phyloP scores from a whole-genome alignment of 2,329 filamentous ascomycete species.

The Colletotrichum salicis region DNA sequence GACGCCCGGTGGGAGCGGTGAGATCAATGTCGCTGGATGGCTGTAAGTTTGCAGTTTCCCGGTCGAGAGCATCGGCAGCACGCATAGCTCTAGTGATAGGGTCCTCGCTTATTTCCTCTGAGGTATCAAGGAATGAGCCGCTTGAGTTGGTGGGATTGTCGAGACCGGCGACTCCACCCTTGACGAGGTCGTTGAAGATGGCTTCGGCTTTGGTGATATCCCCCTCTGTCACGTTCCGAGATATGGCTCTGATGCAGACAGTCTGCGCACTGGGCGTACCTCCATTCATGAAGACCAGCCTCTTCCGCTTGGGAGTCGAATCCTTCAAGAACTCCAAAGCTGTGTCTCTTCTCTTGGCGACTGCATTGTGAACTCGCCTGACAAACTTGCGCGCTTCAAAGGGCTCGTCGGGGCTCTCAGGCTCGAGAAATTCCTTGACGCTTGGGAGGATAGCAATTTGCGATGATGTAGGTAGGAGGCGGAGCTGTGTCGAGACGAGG shows the following conservation, averaged over 20 bases:
- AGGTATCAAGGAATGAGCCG: constrained; percentile 10
- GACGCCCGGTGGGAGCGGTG: constrained; percentile 47
- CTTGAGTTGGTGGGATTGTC: constrained; percentile 26
- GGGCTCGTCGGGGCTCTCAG: constrained; percentile 39
- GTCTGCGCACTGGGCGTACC: constrained; percentile 65
- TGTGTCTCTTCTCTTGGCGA: constrained; percentile 56
- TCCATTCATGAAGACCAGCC: constrained; percentile 70
- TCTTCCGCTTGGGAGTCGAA: constrained; percentile 58
- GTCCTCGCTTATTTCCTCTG: constrained; percentile 48
- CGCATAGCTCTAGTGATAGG: constrained; percentile 66
- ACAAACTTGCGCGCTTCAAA: constrained; percentile 52
- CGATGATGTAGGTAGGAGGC: constrained; percentile 67
- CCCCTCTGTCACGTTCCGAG: constrained; percentile 61
- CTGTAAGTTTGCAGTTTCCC: constrained; percentile 65
- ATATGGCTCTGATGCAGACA: constrained; percentile 65
- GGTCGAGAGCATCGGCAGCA: constrained; percentile 67
- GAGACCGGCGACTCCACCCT: constrained; percentile 58
- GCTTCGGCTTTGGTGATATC: constrained; percentile 60
- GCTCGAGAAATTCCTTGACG: constrained; percentile 58
- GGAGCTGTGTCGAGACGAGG: constrained; percentile 67
- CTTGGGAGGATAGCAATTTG: constrained; percentile 68
- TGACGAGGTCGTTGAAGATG: constrained; percentile 62
- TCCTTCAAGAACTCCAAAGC: constrained; percentile 63
- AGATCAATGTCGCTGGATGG: constrained; percentile 60
- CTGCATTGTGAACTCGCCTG: constrained; percentile 61